phyloP scores from a whole-genome alignment of 306 rosid species.

The cucumber (Cucumis sativus) region Cucumber_9930_V3 NC_026656.2:20356501-20357000 shows the following conservation, averaged over 20 bases:
- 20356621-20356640: constrained; percentile 14
- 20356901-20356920: neutral
- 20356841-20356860: too few relatives aligned
- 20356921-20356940: neutral
- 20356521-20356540: constrained; percentile 12
- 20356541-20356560: constrained; percentile 16
- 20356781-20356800: neutral
- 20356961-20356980: too few relatives aligned
- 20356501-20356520: constrained; percentile 9
- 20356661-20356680: constrained; percentile 15
- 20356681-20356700: constrained; percentile 15
- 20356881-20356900: neutral
- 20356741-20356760: too few relatives aligned
- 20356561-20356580: constrained; percentile 16
- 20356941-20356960: neutral
- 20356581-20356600: constrained; percentile 3
- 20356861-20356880: neutral
- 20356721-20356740: constrained; percentile 11
- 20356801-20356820: neutral
- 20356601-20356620: constrained; percentile 8
- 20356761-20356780: neutral
- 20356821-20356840: neutral
- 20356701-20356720: constrained; percentile 5
- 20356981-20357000: too few relatives aligned
- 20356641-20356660: constrained; percentile 13